Evolutionary conservation across 2,329 filamentous ascomycete genomes (phyloP), one percentile per base, ranked within the genome.

Genomic region (Fusarium abutilonis): DNA sequence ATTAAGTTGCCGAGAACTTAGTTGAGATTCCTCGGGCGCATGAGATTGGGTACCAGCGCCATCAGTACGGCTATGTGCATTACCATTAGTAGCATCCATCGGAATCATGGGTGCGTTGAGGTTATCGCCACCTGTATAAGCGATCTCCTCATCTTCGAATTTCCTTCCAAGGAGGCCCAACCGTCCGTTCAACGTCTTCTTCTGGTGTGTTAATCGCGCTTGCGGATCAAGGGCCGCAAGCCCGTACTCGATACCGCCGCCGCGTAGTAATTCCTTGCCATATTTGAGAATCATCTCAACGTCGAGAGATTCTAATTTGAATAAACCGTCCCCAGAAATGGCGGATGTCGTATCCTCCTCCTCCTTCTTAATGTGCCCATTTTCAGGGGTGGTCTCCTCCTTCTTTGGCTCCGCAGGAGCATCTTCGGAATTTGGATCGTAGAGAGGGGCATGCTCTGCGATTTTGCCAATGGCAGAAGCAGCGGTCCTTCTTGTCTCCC

Each of bases 381-480:
- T 78, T 48, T 81, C 72, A 19, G 52, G 41, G 9, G 49, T 36
- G 23, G 47, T 17, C 31, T 75, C 72, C 60, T 71, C 67, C 67
- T 82, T 76, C 69, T 82, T 83, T 23, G 71, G 71, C 28, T 72
- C 61, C n/a, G 73, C 63, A 13, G 72, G 67, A 34, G 82, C 84
- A 66, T 94, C 91, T 57, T 88, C 89, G 17, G 83, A 83, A 72
- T 97, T 98, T 1, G 95, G 96, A 70, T 98, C 93, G 74, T 95
- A 97, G 40, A 85, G 79, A 51, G 92, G 88, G 1, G 93, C 92
- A 81, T 98, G 91, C 56, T 94, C 89, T 61, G 96, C 89, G 66
- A 99, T 98, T 70, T 94, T 93, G 56, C 94, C 94, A 56, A 99
- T 89, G 17, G 95, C 95, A 77, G 94, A 96, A 68, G 94, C 93